Conservation (phyloP, 257 asterid species). For the Asclepias syriaca region DNA sequence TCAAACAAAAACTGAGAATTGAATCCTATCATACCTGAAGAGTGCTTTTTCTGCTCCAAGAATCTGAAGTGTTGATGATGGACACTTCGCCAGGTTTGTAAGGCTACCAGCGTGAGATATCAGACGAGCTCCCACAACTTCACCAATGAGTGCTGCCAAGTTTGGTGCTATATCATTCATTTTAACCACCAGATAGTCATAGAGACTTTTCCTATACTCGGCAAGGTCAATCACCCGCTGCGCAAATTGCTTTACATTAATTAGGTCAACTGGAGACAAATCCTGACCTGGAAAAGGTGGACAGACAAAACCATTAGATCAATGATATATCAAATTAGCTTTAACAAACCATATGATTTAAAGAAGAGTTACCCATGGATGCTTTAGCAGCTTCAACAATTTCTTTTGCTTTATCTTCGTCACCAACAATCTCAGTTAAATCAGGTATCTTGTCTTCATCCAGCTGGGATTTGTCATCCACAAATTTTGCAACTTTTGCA, state of each 20-base stretch:
- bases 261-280: constrained; percentile 78
- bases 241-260: constrained; percentile 87
- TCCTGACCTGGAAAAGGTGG: constrained; percentile 65
- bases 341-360: background rate
- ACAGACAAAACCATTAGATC: constrained; percentile 3
- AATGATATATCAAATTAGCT: constrained; percentile 1
- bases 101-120: constrained; percentile 99
- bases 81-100: constrained; percentile 90
- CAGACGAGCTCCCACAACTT: constrained; percentile 94
- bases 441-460: constrained; percentile 57
- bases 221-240: constrained; percentile 94
- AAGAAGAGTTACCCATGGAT: constrained; percentile 70
- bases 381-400: constrained; percentile 95
- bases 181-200: constrained; percentile 79
- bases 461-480: constrained; percentile 76
- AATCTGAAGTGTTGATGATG: constrained; percentile 97
- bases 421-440: constrained; percentile 74
- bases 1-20: no score
- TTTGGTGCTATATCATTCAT: constrained; percentile 96
- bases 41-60: constrained; percentile 99
- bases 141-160: constrained; percentile 93
- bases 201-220: constrained; percentile 82
- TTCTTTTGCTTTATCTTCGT: constrained; percentile 95
- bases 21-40: constrained; percentile 49
- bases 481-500: constrained; percentile 78